phyloP scores from a whole-genome alignment of 176 grass and related monocot species.

The Aegilops longissima region DNA sequence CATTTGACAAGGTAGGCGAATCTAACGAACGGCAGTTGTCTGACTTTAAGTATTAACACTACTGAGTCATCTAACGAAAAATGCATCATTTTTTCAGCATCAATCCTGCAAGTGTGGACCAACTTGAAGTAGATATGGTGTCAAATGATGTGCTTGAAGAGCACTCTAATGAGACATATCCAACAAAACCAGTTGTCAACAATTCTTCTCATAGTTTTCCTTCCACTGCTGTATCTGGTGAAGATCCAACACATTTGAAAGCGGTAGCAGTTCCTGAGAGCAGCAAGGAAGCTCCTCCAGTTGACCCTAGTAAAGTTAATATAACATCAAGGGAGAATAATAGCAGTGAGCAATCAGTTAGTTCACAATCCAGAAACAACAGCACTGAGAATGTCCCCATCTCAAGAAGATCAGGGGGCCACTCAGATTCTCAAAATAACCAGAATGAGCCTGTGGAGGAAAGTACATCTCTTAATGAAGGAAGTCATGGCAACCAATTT shows the following conservation, averaged over 20 bases:
- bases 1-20: conserved; percentile 31
- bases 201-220: conserved; percentile 33
- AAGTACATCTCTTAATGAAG: conserved; percentile 41
- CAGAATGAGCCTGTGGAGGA: conserved; percentile 39
- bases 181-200: conserved; percentile 38
- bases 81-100: conserved; percentile 30
- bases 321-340: conserved; percentile 40
- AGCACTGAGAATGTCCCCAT: conserved; percentile 52
- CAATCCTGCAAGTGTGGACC: conserved; percentile 28
- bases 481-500: conserved; percentile 47
- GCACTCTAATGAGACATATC: conserved; percentile 30
- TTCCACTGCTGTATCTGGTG: conserved; percentile 35
- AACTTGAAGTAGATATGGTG: conserved; percentile 23
- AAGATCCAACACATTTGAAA: conserved; percentile 35
- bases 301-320: conserved; percentile 31
- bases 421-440: conserved; percentile 29
- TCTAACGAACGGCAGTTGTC: conserved; percentile 14
- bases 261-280: conserved; percentile 29
- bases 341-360: conserved; percentile 29
- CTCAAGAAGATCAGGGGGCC: conserved; percentile 29
- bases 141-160: conserved; percentile 17
- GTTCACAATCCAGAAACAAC: conserved; percentile 57
- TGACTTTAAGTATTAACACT: conserved; percentile 10
- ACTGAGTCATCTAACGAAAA: conserved; percentile 31
- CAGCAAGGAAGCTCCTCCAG: conserved; percentile 22